A percentile compares a stretch with the other conserved stretches of the same genome.
Evolutionary conservation across 2,329 filamentous ascomycete genomes (phyloP).

Genomic region (Shiraia bambusicola): DNA sequence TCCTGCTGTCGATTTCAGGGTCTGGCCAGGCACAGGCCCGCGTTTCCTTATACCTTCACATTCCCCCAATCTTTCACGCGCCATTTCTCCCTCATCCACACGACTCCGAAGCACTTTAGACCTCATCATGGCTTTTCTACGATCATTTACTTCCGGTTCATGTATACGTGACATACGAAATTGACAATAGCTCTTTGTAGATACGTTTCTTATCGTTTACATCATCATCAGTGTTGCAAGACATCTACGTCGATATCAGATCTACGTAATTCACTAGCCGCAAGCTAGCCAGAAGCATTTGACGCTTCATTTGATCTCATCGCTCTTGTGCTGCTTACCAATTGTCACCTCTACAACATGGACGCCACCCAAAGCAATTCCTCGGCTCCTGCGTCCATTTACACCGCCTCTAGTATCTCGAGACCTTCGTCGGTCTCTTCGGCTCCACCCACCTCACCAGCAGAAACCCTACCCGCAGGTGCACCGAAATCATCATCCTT

Average conservation of each 20-base stretch:
- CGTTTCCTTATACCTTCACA: constrained; percentile 3
- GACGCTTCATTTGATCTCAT: neutral
- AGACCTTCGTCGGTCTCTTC: constrained; percentile 17
- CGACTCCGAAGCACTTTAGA: constrained; percentile 4
- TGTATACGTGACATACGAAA: constrained; percentile 39
- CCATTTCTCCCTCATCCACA: constrained; percentile 1
- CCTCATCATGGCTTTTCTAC: constrained; percentile 30
- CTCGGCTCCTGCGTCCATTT: constrained; percentile 9
- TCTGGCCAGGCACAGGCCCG: constrained; percentile 3
- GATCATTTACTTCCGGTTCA: constrained; percentile 25
- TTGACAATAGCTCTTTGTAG: constrained; percentile 15
- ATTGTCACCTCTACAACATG: constrained; percentile 7
- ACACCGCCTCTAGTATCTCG: constrained; percentile 16
- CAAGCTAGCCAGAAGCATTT: constrained; percentile 2
- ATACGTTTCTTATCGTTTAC: constrained; percentile 1
- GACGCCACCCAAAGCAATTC: constrained; percentile 8
- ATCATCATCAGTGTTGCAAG: constrained; percentile 3
- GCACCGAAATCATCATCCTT: constrained; percentile 36
- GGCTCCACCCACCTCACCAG: constrained; percentile 4
- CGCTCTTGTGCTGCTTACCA: neutral
- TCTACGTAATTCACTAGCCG: constrained; percentile 1
- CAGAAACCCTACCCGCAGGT: constrained; percentile 20
- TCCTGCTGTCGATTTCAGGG: constrained; percentile 6
- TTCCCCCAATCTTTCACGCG: neutral
- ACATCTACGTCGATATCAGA: constrained; percentile 1